These are phyloP conservation scores for Isatis tinctoria DNA, from an alignment of 345 rosid genomes.

Conservation along the genomic window DNA sequence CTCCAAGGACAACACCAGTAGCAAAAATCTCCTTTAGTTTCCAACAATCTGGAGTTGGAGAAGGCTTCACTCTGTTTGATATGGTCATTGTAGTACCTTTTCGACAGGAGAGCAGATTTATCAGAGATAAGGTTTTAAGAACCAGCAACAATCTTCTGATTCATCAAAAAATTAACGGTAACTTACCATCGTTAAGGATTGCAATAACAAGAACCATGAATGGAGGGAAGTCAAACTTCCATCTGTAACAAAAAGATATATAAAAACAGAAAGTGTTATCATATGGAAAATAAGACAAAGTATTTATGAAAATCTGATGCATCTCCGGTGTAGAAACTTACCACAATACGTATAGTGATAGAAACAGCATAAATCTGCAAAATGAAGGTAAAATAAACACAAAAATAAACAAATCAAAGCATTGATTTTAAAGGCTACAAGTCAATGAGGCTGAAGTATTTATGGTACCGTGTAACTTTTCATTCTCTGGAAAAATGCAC, in stretches of 20 bases:
- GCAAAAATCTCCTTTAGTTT: slow-evolving; percentile 58
- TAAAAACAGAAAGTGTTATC: background rate
- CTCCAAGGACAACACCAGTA: slow-evolving; percentile 52
- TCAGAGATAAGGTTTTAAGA: background rate
- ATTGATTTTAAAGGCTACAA: background rate
- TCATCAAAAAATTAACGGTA: background rate
- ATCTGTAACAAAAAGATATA: slow-evolving; percentile 35
- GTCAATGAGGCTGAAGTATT: background rate
- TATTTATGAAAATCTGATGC: background rate
- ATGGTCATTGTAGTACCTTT: slow-evolving; percentile 63
- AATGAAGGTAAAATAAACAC: background rate
- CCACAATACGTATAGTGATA: slow-evolving; percentile 61
- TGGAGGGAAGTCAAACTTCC: slow-evolving; percentile 65
- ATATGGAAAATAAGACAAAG: background rate
- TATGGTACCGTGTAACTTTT: slow-evolving; percentile 48
- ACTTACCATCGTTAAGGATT: slow-evolving; percentile 60
- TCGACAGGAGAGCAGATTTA: background rate
- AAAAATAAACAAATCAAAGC: background rate
- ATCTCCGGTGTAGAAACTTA: slow-evolving; percentile 26
- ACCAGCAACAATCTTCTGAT: background rate
- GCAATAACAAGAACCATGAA: slow-evolving; percentile 73
- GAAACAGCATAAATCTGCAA: slow-evolving; percentile 64
- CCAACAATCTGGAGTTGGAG: slow-evolving; percentile 60
- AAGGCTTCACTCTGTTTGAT: slow-evolving; percentile 59
- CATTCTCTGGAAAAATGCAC: slow-evolving; percentile 66